Evolutionary conservation across 805 yeast species (phyloP), one percentile per base, ranked within the genome.

Genomic region (Candida ponderosae): DNA sequence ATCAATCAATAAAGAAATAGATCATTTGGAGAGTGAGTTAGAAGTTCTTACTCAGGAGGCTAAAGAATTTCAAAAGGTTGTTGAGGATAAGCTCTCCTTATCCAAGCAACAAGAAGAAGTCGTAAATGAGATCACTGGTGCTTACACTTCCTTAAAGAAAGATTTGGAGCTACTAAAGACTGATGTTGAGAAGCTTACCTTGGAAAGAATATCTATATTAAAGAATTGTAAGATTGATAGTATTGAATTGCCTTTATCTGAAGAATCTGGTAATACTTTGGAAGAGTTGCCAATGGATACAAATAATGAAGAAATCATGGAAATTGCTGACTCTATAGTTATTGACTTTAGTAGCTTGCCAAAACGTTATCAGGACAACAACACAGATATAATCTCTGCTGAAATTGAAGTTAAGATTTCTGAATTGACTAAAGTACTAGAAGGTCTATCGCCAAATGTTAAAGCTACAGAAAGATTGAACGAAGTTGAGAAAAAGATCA

Each of bases 141-240:
- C 46, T 21, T 46, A 56, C 16, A 62, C 60, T 29, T 46, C 31
- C 13, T 50, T 31, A 42, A 53, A 44, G 61, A 68, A 50, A 54
- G 62, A 45, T 42, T 66, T 33, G 17, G 60, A 65, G 4, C 56
- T 54, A 7, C 45, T 65, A 6, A 79, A 76, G 45, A 86, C 78
- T 45, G 68, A 67, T 19, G 47, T 74, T 6, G 77, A 79, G 29
- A 72, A 71, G 40, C 49, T 66, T 5, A 75, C 72, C 41, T 52
- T 74, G 24, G 84, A 78, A 35, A 72, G 80, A 49, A 60, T 75
- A 8, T 72, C 74, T 43, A 62, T 75, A 16, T 64, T 88, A 41
- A 77, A 79, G 44, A 76, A 74, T 44, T 84, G 95, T 59, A 85
- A 83, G 48, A 70, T 89, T 40, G 84, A 84, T 37, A 80, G 74